Base-by-base conservation (phyloP, 306 rosid genomes). In the Quercus dentata region DNA sequence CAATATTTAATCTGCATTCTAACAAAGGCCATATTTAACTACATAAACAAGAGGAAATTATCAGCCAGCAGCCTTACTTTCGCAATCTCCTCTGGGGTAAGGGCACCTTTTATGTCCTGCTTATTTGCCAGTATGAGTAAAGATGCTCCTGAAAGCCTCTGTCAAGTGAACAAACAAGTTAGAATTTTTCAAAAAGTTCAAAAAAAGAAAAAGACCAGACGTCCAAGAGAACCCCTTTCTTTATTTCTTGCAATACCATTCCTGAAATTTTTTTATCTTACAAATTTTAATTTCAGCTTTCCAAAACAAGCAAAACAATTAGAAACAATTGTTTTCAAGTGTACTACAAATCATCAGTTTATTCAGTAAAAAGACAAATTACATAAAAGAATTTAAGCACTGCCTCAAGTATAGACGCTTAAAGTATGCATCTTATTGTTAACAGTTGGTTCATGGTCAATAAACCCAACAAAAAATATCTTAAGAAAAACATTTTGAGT, bases 121-220 rank as follows among this genome's bases (percentile, higher is more conserved):
- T 94, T 94, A 82, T 94, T 94, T 73, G 98, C 97, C 13, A 94
- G 89, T 80, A 94, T 89, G 76, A 94, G 85, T 77, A 92, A 86
- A n/a, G 97, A 92, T 46, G 96, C 74, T 82, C 97, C 97, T 67
- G 98, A 91, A 31, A 94, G 87, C 85, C 98, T 94, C 97, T 91
- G 90, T 72, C 46, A 78, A 46, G 73, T 2, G 78, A 69, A 31
- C 31, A 75, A 70, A 54, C 51, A 78, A 74, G 73, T 77, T 35
- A 44, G 71, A 69, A 14, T 68, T 69, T 59, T 52, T 12, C 15
- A 25, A 46, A 51, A 69, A 59, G 38, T 56, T 55, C 28, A 46
- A 28, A 41, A 38, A 12, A 28, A 3, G 8, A 71, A 78, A 23
- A 31, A 76, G 49, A 27, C 65, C 65, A 58, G 30, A 58, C 21